Conservation (phyloP, 257 asterid genomes). For the Plantago major region DNA sequence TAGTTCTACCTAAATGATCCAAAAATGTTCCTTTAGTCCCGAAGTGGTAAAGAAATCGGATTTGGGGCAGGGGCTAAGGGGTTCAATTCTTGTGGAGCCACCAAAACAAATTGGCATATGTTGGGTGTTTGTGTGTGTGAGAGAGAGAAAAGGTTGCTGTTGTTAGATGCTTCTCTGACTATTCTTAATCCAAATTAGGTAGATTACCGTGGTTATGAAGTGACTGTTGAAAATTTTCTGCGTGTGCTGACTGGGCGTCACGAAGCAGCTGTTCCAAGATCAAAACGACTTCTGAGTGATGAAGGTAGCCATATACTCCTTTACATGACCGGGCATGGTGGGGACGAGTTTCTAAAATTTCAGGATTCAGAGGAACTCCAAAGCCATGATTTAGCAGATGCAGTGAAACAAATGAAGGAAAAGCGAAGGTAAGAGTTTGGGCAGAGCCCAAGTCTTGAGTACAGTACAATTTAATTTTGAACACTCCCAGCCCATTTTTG, state of each 20-base stretch:
- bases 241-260: constrained; percentile 93
- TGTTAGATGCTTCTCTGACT: constrained; percentile 24
- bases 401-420: constrained; percentile 98
- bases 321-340: constrained; percentile 99
- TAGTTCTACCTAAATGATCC: too few relatives aligned
- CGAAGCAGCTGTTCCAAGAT: constrained; percentile 88
- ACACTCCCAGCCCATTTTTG: background rate
- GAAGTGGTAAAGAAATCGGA: too few relatives aligned
- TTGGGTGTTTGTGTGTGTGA: too few relatives aligned
- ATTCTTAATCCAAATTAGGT: constrained; percentile 51
- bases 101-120: too few relatives aligned
- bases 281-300: constrained; percentile 95
- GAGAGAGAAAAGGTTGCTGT: background rate
- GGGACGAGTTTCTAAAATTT: constrained; percentile 95
- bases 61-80: too few relatives aligned
- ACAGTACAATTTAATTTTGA: background rate
- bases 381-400: constrained; percentile 98
- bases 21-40: too few relatives aligned
- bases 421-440: constrained; percentile 57
- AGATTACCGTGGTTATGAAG: constrained; percentile 97
- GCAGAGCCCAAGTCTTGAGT: background rate
- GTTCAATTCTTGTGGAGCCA: too few relatives aligned
- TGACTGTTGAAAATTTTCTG: constrained; percentile 83
- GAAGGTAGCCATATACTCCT: constrained; percentile 97
- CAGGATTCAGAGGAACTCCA: constrained; percentile 99